Evolutionary conservation across 225 moss, liverwort and hornwort genomes (phyloP).

Genomic region (Marchantia polymorpha): DNA sequence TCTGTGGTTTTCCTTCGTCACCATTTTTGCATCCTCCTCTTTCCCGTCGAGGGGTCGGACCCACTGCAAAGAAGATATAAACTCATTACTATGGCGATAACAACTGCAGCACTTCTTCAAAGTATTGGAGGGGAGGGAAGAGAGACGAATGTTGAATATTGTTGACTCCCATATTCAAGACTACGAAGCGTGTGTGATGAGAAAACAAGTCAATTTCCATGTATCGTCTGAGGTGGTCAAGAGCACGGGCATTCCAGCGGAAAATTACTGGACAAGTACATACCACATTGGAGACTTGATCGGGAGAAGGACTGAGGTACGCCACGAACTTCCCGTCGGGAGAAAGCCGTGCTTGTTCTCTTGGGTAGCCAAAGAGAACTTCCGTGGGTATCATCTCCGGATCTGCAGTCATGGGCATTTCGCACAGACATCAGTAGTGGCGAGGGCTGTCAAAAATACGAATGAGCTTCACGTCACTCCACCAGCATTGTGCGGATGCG

Average conservation of each 20-base stretch:
- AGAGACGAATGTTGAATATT: no score
- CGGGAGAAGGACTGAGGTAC: constrained; percentile 65
- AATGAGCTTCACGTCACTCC: background rate
- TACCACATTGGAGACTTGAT: constrained; percentile 77
- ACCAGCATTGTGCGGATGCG: background rate
- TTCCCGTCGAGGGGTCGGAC: constrained; percentile 55
- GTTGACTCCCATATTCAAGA: no score
- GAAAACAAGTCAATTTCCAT: no score
- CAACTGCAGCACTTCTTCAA: background rate
- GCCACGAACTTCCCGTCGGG: constrained; percentile 60
- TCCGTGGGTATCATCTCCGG: constrained; percentile 54
- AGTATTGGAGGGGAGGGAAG: background rate
- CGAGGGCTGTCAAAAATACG: background rate
- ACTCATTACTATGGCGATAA: background rate
- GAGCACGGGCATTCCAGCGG: no score
- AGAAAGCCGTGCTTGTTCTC: constrained; percentile 70
- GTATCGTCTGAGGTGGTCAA: no score
- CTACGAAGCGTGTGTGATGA: background rate
- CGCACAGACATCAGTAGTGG: background rate
- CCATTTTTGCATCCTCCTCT: constrained; percentile 58
- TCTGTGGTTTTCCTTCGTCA: constrained; percentile 63
- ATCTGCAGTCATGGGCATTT: constrained; percentile 7
- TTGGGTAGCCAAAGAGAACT: constrained; percentile 69
- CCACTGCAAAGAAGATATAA: constrained; percentile 39
- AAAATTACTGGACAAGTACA: background rate